Evolutionary conservation across 208 protist genomes (phyloP).

Genomic region (Leishmania gerbilli): DNA sequence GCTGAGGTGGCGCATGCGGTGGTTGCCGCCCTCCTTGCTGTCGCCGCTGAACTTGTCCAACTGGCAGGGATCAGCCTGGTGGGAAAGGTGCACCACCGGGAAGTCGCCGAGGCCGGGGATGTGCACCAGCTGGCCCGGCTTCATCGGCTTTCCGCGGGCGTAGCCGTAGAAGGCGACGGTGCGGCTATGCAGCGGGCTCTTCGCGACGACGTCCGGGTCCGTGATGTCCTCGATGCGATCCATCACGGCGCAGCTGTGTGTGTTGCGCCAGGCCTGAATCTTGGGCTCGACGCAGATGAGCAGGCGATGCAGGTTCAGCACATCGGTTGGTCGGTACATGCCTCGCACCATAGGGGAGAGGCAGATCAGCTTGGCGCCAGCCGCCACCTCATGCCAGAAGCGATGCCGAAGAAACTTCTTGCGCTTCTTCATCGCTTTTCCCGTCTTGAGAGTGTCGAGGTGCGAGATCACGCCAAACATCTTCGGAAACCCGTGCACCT

Average conservation of each 20-base stretch:
- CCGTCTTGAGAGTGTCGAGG: slow-evolving; percentile 97
- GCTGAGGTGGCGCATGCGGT: slow-evolving; percentile 93
- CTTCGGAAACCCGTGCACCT: slow-evolving; percentile 98
- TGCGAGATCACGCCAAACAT: slow-evolving; percentile 99
- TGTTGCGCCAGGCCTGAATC: slow-evolving; percentile 96
- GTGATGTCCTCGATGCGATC: slow-evolving; percentile 99
- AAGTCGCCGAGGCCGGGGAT: slow-evolving; percentile 98
- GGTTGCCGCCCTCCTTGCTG: slow-evolving; percentile 32
- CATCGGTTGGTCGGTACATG: slow-evolving; percentile 97
- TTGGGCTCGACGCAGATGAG: slow-evolving; percentile 97
- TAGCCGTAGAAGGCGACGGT: slow-evolving; percentile 98
- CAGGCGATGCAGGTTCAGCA: slow-evolving; percentile 97
- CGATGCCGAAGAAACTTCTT: slow-evolving; percentile 98
- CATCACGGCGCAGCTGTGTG: slow-evolving; percentile 97
- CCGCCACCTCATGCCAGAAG: slow-evolving; percentile 93
- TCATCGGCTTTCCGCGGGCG: slow-evolving; percentile 96
- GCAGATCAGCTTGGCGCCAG: slow-evolving; percentile 98
- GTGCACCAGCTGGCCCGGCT: slow-evolving; percentile 93
- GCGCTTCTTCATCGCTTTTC: slow-evolving; percentile 95
- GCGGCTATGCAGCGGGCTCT: slow-evolving; percentile 74
- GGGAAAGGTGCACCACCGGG: slow-evolving; percentile 81
- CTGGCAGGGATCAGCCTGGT: slow-evolving; percentile 96
- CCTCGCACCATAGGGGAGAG: slow-evolving; percentile 96
- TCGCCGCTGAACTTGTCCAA: slow-evolving; percentile 46
- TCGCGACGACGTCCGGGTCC: slow-evolving; percentile 82